Conservation (phyloP, 345 rosid species). For the Clausena lansium region DNA sequence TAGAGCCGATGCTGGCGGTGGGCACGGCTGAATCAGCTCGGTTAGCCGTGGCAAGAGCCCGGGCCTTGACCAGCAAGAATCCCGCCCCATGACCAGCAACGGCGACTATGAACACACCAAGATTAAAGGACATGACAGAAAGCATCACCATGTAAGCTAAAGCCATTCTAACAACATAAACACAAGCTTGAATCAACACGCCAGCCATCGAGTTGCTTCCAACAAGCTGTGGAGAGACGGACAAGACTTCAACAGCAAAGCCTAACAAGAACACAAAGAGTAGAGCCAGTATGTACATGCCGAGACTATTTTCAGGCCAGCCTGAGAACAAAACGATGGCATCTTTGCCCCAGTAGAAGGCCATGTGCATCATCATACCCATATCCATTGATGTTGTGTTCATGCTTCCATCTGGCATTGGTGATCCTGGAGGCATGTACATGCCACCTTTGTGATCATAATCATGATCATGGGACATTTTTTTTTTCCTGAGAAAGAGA, state of each 20-base stretch:
- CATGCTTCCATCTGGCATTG: slow-evolving; percentile 17
- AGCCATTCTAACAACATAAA: slow-evolving; percentile 27
- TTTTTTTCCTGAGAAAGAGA: background rate
- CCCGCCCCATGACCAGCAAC: slow-evolving; percentile 39
- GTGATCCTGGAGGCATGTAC: slow-evolving; percentile 11
- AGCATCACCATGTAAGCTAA: slow-evolving; percentile 51
- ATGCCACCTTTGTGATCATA: background rate
- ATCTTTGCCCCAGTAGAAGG: slow-evolving; percentile 35
- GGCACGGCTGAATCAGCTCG: background rate
- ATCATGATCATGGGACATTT: background rate
- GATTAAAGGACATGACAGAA: slow-evolving; percentile 45
- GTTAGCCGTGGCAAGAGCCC: slow-evolving; percentile 20
- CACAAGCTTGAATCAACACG: slow-evolving; percentile 17
- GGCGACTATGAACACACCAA: slow-evolving; percentile 43
- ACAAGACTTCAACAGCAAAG: slow-evolving; percentile 27
- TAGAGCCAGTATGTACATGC: slow-evolving; percentile 34
- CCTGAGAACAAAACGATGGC: slow-evolving; percentile 26
- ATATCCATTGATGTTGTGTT: background rate
- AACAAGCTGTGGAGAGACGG: slow-evolving; percentile 2
- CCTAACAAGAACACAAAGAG: slow-evolving; percentile 29
- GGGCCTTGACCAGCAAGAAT: slow-evolving; percentile 28
- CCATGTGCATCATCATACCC: slow-evolving; percentile 25
- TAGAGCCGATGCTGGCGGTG: background rate
- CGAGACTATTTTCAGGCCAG: slow-evolving; percentile 27
- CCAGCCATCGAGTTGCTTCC: background rate